A percentile compares a stretch with the other conserved stretches of the same genome.
Conservation (phyloP, 2,329 filamentous ascomycete genomes). For the Ceratocystis huliohia region DNA sequence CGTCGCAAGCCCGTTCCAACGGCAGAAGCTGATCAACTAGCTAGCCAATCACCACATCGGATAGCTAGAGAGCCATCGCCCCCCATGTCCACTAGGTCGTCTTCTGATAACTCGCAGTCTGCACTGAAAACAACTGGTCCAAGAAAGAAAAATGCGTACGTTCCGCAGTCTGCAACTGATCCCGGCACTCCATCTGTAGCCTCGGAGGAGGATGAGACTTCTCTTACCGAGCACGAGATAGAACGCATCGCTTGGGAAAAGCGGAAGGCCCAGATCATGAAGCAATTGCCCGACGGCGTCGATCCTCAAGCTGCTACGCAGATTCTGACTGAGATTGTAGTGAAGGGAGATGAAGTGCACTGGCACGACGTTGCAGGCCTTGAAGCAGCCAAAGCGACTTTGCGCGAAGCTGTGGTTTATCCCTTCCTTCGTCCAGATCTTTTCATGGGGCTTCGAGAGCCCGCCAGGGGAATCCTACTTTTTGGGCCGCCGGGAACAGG, state of each 20-base stretch:
- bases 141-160: not conserved
- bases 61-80: slow-evolving; percentile 11
- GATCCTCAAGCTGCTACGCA: slow-evolving; percentile 75
- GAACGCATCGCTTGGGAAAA: slow-evolving; percentile 14
- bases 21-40: not conserved
- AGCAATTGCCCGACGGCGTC: slow-evolving; percentile 66
- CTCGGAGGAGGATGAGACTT: slow-evolving; percentile 9
- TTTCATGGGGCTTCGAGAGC: slow-evolving; percentile 90
- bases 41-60: not conserved
- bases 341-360: slow-evolving; percentile 85
- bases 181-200: slow-evolving; percentile 7
- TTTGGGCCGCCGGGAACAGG: slow-evolving; percentile 97
- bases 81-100: slow-evolving; percentile 16
- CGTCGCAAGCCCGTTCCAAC: slow-evolving; percentile 18
- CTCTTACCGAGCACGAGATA: slow-evolving; percentile 3
- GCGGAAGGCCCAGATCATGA: slow-evolving; percentile 45
- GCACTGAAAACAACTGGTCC: not conserved
- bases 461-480: slow-evolving; percentile 84
- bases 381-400: slow-evolving; percentile 75
- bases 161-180: not conserved
- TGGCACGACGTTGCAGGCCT: slow-evolving; percentile 91
- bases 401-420: slow-evolving; percentile 94
- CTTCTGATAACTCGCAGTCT: slow-evolving; percentile 16
- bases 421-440: slow-evolving; percentile 89
- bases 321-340: slow-evolving; percentile 90